Evolutionary conservation across 2,329 filamentous ascomycete species (phyloP).

Genomic region (Exophiala phaeomuriformis): DNA sequence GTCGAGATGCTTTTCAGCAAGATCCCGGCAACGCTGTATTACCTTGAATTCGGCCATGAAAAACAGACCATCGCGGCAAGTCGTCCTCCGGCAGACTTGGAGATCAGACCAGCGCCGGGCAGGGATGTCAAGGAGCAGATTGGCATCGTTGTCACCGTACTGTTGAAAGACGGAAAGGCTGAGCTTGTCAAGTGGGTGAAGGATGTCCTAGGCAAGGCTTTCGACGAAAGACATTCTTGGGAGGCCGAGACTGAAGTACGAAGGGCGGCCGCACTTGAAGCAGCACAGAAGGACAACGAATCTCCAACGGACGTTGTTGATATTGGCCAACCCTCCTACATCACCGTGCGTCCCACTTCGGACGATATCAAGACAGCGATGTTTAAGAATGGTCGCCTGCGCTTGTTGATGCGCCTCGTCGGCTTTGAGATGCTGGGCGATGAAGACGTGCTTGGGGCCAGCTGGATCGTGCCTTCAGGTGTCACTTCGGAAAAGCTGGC

Average conservation of each 20-base stretch:
- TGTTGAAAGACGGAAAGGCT: slow-evolving; percentile 71
- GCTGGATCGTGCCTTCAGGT: slow-evolving; percentile 67
- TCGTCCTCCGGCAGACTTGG: slow-evolving; percentile 69
- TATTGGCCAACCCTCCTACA: slow-evolving; percentile 15
- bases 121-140: slow-evolving; percentile 60
- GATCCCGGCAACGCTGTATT: slow-evolving; percentile 71
- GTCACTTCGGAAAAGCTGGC: slow-evolving; percentile 59
- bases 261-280: slow-evolving; percentile 15
- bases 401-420: slow-evolving; percentile 71
- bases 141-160: slow-evolving; percentile 67
- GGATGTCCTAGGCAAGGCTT: slow-evolving; percentile 58
- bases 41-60: slow-evolving; percentile 84
- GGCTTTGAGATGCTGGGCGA: slow-evolving; percentile 59
- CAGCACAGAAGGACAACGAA: slow-evolving; percentile 21
- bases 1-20: slow-evolving; percentile 96
- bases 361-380: slow-evolving; percentile 50
- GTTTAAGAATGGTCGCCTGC: slow-evolving; percentile 82
- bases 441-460: slow-evolving; percentile 66
- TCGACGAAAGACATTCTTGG: slow-evolving; percentile 69
- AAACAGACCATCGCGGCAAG: slow-evolving; percentile 63
- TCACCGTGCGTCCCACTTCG: slow-evolving; percentile 39
- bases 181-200: slow-evolving; percentile 79
- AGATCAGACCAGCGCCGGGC: slow-evolving; percentile 67
- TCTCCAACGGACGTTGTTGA: slow-evolving; percentile 29
- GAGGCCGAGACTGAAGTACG: slow-evolving; percentile 59